These are phyloP conservation scores for Capronia americana DNA, from an alignment of 2,329 filamentous ascomycete species.

Conservation along the genomic window DNA sequence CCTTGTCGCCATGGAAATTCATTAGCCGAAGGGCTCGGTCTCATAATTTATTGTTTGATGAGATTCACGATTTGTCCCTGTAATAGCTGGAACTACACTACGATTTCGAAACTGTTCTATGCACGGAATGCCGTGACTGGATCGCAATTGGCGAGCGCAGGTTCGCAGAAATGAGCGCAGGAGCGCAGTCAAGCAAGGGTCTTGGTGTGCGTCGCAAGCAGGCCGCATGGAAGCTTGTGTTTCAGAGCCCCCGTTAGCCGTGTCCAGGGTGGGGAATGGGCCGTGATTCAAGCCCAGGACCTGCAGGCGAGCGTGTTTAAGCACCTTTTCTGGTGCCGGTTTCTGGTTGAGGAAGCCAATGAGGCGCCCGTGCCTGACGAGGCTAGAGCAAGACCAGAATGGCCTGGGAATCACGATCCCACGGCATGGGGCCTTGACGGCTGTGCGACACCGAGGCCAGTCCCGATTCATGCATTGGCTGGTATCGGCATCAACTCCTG, in stretches of 20 bases:
- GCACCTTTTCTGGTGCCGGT: not conserved
- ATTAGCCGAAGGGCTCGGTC: not conserved
- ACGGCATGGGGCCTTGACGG: conserved; percentile 1
- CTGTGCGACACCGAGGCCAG: conserved; percentile 15
- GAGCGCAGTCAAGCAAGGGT: conserved; percentile 15
- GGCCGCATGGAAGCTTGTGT: conserved; percentile 21
- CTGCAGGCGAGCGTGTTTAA: conserved; percentile 26
- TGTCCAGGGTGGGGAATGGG: conserved; percentile 18
- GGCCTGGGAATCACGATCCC: not conserved
- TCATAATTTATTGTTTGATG: conserved; percentile 2
- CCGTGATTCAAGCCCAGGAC: conserved; percentile 12
- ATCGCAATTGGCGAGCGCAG: not conserved
- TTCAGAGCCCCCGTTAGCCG: conserved; percentile 27
- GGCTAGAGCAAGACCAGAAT: conserved; percentile 12
- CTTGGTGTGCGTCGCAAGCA: not conserved
- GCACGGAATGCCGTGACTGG: not conserved
- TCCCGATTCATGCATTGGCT: conserved; percentile 9
- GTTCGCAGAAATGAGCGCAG: conserved; percentile 23
- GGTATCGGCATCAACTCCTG: conserved; percentile 20
- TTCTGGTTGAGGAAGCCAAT: conserved; percentile 21
- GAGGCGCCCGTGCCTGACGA: conserved; percentile 11
- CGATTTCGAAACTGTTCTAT: conserved; percentile 17
- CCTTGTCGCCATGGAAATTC: not conserved
- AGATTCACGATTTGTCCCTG: conserved; percentile 13
- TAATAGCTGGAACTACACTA: conserved; percentile 16